phyloP scores from a whole-genome alignment of 768 basidiomycete species.

The Jaapia argillacea region DNA sequence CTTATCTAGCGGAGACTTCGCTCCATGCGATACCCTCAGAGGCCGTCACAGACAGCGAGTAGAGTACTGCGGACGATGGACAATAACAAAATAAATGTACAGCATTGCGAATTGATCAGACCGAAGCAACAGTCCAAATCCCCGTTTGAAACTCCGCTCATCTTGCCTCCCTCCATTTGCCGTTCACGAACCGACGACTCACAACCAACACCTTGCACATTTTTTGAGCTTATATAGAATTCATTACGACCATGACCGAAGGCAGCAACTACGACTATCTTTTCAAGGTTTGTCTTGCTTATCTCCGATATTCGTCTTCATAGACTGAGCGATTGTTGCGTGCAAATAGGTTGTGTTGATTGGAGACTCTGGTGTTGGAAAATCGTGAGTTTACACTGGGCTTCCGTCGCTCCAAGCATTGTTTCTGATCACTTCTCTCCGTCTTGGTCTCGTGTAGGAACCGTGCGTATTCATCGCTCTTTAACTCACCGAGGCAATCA shows the following conservation, averaged over 20 bases:
- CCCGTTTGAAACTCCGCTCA: constrained; percentile 22
- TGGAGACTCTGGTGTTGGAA: constrained; percentile 98
- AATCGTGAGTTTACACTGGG: constrained; percentile 80
- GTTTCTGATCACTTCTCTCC: constrained; percentile 2
- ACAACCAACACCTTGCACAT: constrained; percentile 2
- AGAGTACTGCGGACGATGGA: too few species aligned
- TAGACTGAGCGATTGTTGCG: constrained; percentile 1
- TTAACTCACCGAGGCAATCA: background rate
- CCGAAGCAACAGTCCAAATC: background rate
- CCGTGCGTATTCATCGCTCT: constrained; percentile 36
- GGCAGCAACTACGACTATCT: constrained; percentile 97
- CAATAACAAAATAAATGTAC: too few species aligned
- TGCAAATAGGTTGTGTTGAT: constrained; percentile 82
- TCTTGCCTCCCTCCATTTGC: constrained; percentile 7
- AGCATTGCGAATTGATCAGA: too few species aligned
- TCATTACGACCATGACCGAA: constrained; percentile 58
- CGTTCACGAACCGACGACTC: constrained; percentile 6
- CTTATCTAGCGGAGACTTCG: too few species aligned
- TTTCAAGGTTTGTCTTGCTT: constrained; percentile 71
- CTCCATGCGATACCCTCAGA: too few species aligned
- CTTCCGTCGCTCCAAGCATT: constrained; percentile 1
- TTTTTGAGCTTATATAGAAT: constrained; percentile 14
- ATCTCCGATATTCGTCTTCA: background rate
- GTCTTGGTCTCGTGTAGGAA: constrained; percentile 46
- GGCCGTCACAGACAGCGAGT: too few species aligned